Base-by-base conservation (phyloP, 192 early-diverging fungal genomes). In the Coemansia reversa region DNA sequence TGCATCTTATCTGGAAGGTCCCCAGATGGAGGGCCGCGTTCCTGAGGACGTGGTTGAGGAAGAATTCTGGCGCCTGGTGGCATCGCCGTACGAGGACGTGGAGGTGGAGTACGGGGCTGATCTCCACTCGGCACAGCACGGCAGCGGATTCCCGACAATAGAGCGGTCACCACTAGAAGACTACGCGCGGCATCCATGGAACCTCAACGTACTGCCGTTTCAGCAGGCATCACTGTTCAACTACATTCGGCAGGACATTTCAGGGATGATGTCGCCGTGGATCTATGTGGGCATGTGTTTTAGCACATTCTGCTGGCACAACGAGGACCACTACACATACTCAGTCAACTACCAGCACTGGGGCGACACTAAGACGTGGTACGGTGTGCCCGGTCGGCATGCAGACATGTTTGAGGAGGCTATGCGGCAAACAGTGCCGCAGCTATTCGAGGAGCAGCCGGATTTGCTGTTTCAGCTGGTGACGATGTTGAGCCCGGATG, bases 301-400 rank as follows among this genome's bases (percentile, higher is more conserved):
- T 63, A 91, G 90, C 29, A 92, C 95, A 5, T 98, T 98, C 72
- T 97, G 95, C 74, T 98, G 96, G 96, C 96, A 98, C 66, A 91
- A 91, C 48, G 96, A 98, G 76, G 96, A 98, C 74, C 95, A 97
- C 74, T 95, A 91, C 73, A 95, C 93, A 5, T 97, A 95, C 69
- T 94, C 93, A 20, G 89, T 96, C 83, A 98, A 98, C 79, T 98
- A 98, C 81, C 88, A 89, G 83, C 94, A 97, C 66, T 90, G 86
- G 87, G 96, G 96, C 9, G 95, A 94, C 65, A 93, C 95, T 45
- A 98, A 98, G 81, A 98, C 95, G 0, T 98, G 96, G 96, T 98
- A 98, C 70, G 93, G 93, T 16, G 88, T 98, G 23, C 95, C 96
- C 2, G 91, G 89, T 0, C 77, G 84, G 7, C 83, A 90, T 57